Conservation (phyloP, 495 filamentous ascomycete species). For the Cercophora sp. region DNA sequence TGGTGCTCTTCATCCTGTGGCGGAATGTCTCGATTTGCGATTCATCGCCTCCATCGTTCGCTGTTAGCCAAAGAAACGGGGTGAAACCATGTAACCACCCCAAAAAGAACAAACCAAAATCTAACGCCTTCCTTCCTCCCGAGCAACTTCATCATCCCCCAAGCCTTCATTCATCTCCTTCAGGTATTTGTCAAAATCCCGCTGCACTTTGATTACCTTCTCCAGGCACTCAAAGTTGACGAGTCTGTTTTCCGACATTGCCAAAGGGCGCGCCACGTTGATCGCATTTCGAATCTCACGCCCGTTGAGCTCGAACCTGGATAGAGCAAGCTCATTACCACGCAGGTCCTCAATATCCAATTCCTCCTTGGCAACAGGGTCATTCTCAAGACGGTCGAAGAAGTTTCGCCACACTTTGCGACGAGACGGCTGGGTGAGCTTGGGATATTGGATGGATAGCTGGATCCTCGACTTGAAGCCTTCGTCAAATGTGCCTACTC, state of each 20-base stretch:
- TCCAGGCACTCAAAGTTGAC: conserved; percentile 9
- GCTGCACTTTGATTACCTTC: conserved; percentile 17
- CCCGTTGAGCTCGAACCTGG: conserved; percentile 47
- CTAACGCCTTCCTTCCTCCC: neutral
- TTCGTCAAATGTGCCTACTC: conserved; percentile 36
- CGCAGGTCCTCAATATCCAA: conserved; percentile 35
- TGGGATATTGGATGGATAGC: conserved; percentile 31
- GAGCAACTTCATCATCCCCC: neutral
- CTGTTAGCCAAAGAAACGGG: no score
- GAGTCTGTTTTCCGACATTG: conserved; percentile 1
- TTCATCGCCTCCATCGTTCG: no score
- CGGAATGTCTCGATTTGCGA: no score
- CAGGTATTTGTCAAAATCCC: conserved; percentile 23
- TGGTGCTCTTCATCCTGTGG: no score
- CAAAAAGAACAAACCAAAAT: no score
- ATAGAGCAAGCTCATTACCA: conserved; percentile 33
- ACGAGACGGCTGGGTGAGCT: conserved; percentile 23
- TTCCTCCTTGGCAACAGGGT: neutral
- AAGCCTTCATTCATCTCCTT: neutral
- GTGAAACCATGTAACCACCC: no score
- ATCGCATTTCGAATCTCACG: conserved; percentile 59
- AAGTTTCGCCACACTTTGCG: conserved; percentile 45
- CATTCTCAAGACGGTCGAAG: conserved; percentile 15
- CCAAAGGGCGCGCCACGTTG: conserved; percentile 40
- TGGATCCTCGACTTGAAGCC: conserved; percentile 41